Evolutionary conservation across 345 rosid genomes (phyloP), one percentile per base, ranked within the genome.

Genomic region (Citrus medica): DNA sequence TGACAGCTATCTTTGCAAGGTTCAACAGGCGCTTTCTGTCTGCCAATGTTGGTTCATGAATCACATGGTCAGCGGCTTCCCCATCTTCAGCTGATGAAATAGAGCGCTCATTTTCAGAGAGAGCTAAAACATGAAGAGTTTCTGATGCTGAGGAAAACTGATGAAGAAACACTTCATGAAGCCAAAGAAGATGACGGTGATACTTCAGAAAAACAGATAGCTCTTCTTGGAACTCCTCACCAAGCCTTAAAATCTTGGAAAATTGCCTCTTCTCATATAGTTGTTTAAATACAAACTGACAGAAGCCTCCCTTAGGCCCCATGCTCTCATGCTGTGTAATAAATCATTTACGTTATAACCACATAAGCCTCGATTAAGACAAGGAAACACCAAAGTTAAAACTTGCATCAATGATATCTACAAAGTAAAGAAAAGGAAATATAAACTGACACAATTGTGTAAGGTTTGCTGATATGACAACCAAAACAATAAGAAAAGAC

Each of bases 281-380:
- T 82, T 92, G 95, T 74, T 91, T 82, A 82, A 94, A 94, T 74
- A 94, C 99, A 81, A 87, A 96, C 83, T 90, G 91, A 81, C 95
- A 89, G 89, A 96, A 96, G 73, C 99, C 99, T 83, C 95, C 90
- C 74, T 85, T 92, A 63, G 97, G 98, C 69, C 97, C 99, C 90
- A 89, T 79, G 87, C 97, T 88, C 69, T 96, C 98, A 55, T 80
- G 90, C 99, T 96, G 93, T 85, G 83, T 10, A 64, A 81, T 7
- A 62, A 59, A 28, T 59, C 69, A 81, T 40, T 74, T 30, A 77
- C 53, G 35, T 63, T n/a, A 76, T 56, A 70, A 69, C 30, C 78
- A 74, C 33, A 68, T 46, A 81, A 24, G 37, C 62, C 76, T 22
- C 62, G 67, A 82, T 56, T 46, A 24, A 76, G 53, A 56, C 17